Evolutionary conservation across 2,329 filamentous ascomycete species (phyloP).

Genomic region (Exophiala xenobiotica): DNA sequence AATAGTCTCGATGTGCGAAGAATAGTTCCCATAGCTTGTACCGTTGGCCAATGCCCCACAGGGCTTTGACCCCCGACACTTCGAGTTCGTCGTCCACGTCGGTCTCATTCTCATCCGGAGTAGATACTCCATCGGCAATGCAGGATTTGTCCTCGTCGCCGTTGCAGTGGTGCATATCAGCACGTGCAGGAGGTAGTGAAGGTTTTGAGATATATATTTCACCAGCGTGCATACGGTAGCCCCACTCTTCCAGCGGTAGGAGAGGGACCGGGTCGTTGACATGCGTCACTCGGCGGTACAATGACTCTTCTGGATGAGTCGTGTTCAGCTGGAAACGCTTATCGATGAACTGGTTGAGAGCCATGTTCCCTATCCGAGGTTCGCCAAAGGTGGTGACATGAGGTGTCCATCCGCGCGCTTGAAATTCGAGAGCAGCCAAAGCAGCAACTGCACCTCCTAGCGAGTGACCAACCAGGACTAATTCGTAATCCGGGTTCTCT

Average conservation of each 20-base stretch:
- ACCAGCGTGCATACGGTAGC: constrained; percentile 78
- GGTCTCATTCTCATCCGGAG: constrained; percentile 31
- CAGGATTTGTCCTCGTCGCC: constrained; percentile 72
- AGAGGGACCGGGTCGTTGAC: constrained; percentile 83
- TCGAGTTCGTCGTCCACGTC: constrained; percentile 22
- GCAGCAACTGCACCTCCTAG: constrained; percentile 90
- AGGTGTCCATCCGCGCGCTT: constrained; percentile 71
- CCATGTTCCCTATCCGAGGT: constrained; percentile 62
- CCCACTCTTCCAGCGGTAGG: constrained; percentile 83
- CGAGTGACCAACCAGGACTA: constrained; percentile 85
- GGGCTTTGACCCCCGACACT: constrained; percentile 13
- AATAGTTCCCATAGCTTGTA: constrained; percentile 89
- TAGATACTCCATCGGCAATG: constrained; percentile 54
- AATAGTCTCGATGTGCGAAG: constrained; percentile 94
- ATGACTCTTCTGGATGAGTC: constrained; percentile 29
- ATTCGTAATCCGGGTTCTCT: constrained; percentile 66
- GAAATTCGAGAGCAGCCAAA: constrained; percentile 79
- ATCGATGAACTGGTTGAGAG: constrained; percentile 56
- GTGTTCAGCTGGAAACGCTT: constrained; percentile 47
- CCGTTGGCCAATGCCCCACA: constrained; percentile 46
- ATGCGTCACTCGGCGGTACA: constrained; percentile 81
- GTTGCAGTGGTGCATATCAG: constrained; percentile 68
- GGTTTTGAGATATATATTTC: constrained; percentile 81
- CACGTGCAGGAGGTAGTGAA: constrained; percentile 64
- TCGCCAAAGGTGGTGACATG: constrained; percentile 90